Evolutionary conservation across 495 filamentous ascomycete species (phyloP).

Genomic region (Penicillium arizonense): DNA sequence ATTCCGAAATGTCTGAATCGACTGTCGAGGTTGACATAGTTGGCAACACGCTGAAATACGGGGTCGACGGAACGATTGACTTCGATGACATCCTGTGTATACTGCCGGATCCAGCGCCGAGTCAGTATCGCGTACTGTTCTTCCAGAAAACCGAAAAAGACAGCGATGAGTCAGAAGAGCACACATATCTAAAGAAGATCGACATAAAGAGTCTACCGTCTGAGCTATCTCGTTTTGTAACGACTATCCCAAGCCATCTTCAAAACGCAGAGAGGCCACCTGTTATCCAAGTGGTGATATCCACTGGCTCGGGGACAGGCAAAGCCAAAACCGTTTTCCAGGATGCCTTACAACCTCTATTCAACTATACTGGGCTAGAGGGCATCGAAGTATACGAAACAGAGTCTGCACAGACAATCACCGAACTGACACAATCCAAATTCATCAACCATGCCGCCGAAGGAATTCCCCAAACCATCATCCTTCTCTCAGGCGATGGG

Average conservation of each 20-base stretch:
- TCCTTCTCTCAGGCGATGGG: constrained; percentile 85
- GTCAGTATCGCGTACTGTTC: constrained; percentile 24
- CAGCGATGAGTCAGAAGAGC: background rate
- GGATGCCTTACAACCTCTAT: constrained; percentile 54
- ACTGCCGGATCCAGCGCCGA: constrained; percentile 5
- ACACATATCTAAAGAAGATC: constrained; percentile 14
- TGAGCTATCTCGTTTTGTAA: constrained; percentile 17
- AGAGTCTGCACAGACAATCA: constrained; percentile 54
- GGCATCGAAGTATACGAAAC: constrained; percentile 56
- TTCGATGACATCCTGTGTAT: constrained; percentile 32
- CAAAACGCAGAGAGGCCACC: constrained; percentile 12
- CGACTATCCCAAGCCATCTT: constrained; percentile 26
- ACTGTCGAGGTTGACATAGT: constrained; percentile 5
- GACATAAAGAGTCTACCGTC: constrained; percentile 13
- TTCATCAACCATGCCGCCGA: constrained; percentile 48
- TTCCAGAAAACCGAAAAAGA: constrained; percentile 11
- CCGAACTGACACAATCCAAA: constrained; percentile 52
- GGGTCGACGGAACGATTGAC: constrained; percentile 16
- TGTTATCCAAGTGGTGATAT: constrained; percentile 65
- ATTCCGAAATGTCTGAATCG: background rate
- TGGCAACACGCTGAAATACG: constrained; percentile 17
- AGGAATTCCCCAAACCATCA: constrained; percentile 54
- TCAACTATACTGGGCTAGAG: constrained; percentile 43
- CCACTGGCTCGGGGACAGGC: constrained; percentile 68
- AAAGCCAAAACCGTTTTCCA: constrained; percentile 57